A percentile compares a stretch with the other conserved stretches of the same genome.
Evolutionary conservation across 2,329 filamentous ascomycete genomes (phyloP).

Genomic region (Aspergillus texensis): DNA sequence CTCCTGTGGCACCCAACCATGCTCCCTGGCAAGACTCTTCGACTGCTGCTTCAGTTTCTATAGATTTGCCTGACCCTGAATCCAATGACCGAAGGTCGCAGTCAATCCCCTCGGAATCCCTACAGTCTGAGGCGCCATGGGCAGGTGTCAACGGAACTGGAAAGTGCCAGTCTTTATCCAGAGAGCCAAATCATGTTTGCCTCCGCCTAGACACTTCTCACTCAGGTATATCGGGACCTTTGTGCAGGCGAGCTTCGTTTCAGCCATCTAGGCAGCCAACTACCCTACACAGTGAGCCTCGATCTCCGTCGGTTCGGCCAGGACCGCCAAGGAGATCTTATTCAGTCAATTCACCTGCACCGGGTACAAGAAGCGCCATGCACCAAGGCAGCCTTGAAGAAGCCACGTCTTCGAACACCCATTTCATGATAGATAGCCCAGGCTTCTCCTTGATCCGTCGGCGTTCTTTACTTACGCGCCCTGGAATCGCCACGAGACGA

Average conservation of each 20-base stretch:
- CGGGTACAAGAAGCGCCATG: slow-evolving; percentile 26
- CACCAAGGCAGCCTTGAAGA: slow-evolving; percentile 30
- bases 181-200: slow-evolving; percentile 13
- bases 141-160: not conserved
- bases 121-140: slow-evolving; percentile 17
- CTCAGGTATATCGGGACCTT: slow-evolving; percentile 12
- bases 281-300: slow-evolving; percentile 17
- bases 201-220: slow-evolving; percentile 11
- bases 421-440: slow-evolving; percentile 36
- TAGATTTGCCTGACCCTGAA: slow-evolving; percentile 15
- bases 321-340: slow-evolving; percentile 31
- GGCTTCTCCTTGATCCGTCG: slow-evolving; percentile 41
- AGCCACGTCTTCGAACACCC: slow-evolving; percentile 35
- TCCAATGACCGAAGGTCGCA: slow-evolving; percentile 19
- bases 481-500: slow-evolving; percentile 39
- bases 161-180: slow-evolving; percentile 8
- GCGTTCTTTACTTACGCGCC: slow-evolving; percentile 39
- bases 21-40: slow-evolving; percentile 39
- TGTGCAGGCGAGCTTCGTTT: slow-evolving; percentile 23
- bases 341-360: slow-evolving; percentile 32
- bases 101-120: slow-evolving; percentile 26
- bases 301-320: slow-evolving; percentile 14
- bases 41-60: slow-evolving; percentile 31
- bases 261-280: slow-evolving; percentile 25
- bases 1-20: slow-evolving; percentile 17